A percentile compares a stretch with the other conserved stretches of the same genome.
phyloP scores from a whole-genome alignment of 805 yeast genomes.

The Candida glaebosa region DNA sequence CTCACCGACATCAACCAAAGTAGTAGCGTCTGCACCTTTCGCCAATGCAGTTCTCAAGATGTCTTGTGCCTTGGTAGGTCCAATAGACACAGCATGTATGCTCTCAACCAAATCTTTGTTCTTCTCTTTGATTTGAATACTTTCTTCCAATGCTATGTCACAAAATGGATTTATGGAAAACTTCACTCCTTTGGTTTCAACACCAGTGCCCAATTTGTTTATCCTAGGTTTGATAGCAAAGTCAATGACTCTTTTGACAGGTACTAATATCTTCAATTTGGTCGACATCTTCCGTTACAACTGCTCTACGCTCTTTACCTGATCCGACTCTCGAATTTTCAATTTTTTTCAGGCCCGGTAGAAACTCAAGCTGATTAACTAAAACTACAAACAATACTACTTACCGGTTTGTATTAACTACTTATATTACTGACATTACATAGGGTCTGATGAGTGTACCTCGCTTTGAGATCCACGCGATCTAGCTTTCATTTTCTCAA shows the following conservation, averaged over 20 bases:
- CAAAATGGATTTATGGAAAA: conserved; percentile 95
- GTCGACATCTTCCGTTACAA: conserved; percentile 22
- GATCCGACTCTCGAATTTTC: background rate
- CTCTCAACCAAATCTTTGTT: conserved; percentile 67
- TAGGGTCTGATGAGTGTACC: background rate
- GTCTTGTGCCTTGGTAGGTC: conserved; percentile 83
- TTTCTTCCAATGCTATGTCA: conserved; percentile 97
- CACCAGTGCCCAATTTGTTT: conserved; percentile 78
- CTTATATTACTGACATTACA: background rate
- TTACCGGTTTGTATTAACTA: too few relatives aligned
- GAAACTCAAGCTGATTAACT: too few relatives aligned
- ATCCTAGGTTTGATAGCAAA: conserved; percentile 91
- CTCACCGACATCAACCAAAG: conserved; percentile 76
- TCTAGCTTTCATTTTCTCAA: conserved; percentile 83
- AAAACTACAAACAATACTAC: too few relatives aligned
- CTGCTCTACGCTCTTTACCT: too few relatives aligned
- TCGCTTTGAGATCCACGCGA: conserved; percentile 15
- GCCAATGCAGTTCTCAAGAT: conserved; percentile 87
- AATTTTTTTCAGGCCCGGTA: background rate
- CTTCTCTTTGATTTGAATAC: conserved; percentile 68
- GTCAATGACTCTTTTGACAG: conserved; percentile 93
- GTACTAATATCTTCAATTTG: conserved; percentile 76
- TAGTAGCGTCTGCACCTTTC: conserved; percentile 87
- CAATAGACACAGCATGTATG: conserved; percentile 90
- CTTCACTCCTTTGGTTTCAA: conserved; percentile 86